A percentile compares a stretch with the other conserved stretches of the same genome.
phyloP scores from a whole-genome alignment of 2,329 filamentous ascomycete genomes.

The Alternaria sp. region DNA sequence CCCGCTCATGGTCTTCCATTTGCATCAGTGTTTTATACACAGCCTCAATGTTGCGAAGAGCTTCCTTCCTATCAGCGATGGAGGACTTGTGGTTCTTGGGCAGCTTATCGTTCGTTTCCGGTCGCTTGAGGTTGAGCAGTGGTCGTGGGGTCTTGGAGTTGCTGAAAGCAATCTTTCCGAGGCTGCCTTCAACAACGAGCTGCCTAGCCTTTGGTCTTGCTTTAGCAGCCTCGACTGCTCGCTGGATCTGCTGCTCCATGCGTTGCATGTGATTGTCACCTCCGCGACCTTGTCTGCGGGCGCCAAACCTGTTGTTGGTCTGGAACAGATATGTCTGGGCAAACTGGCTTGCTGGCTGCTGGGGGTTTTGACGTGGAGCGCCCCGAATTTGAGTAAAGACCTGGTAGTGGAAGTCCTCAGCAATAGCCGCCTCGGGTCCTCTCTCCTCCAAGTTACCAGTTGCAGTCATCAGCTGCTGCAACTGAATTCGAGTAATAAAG shows the following conservation, averaged over 20 bases:
- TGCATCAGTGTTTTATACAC: constrained; percentile 90
- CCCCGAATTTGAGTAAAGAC: constrained; percentile 95
- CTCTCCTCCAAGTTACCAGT: constrained; percentile 86
- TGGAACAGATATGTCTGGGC: constrained; percentile 98
- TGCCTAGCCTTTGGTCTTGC: constrained; percentile 98
- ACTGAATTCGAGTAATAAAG: constrained; percentile 96
- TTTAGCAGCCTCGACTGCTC: constrained; percentile 96
- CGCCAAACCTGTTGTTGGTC: constrained; percentile 82
- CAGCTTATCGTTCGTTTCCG: constrained; percentile 68
- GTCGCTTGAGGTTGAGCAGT: constrained; percentile 91
- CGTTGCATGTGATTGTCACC: constrained; percentile 98
- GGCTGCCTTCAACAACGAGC: constrained; percentile 91
- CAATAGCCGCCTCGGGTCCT: constrained; percentile 79
- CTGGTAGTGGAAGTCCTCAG: constrained; percentile 98
- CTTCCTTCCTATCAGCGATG: constrained; percentile 79
- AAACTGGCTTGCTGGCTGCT: constrained; percentile 93
- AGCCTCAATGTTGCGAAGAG: constrained; percentile 85
- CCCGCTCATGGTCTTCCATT: constrained; percentile 90
- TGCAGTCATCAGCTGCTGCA: constrained; percentile 93
- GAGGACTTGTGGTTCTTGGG: constrained; percentile 57
- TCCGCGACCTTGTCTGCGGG: constrained; percentile 78
- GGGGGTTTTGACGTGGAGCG: constrained; percentile 86
- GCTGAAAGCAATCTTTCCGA: constrained; percentile 98
- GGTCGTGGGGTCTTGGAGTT: constrained; percentile 98
- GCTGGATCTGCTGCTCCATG: constrained; percentile 99